A percentile compares a stretch with the other conserved stretches of the same genome.
Evolutionary conservation across 306 rosid genomes (phyloP).

Genomic region (Corylus americana): DNA sequence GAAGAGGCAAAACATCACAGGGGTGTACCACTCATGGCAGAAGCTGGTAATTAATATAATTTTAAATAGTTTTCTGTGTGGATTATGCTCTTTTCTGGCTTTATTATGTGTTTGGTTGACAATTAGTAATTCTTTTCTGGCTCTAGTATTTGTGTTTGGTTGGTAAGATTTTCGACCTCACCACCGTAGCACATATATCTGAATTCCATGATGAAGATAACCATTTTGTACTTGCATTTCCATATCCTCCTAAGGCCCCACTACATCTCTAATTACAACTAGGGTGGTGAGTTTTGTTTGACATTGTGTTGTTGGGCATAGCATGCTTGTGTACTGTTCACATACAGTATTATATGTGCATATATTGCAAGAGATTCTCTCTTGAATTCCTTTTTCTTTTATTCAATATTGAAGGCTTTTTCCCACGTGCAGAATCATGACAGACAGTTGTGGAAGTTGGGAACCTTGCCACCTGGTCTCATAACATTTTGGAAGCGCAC

Average conservation of each 20-base stretch:
- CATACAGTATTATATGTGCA: neutral
- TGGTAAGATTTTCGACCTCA: neutral
- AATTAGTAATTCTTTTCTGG: no score
- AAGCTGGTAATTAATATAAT: slow-evolving; percentile 63
- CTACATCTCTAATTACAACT: neutral
- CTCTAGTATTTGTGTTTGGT: neutral
- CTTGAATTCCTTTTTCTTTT: slow-evolving; percentile 20
- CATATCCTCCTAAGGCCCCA: neutral
- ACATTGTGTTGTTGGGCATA: neutral
- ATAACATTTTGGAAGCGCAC: slow-evolving; percentile 94
- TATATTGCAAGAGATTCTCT: neutral
- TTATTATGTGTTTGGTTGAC: slow-evolving; percentile 4
- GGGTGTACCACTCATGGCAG: slow-evolving; percentile 94
- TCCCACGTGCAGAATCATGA: slow-evolving; percentile 64
- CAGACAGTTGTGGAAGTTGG: slow-evolving; percentile 94
- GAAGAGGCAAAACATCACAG: slow-evolving; percentile 94
- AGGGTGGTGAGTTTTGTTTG: neutral
- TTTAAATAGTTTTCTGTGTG: neutral
- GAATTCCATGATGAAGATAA: neutral
- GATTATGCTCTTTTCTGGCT: neutral
- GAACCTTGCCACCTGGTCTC: slow-evolving; percentile 95
- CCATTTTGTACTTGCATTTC: neutral
- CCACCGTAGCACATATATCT: neutral
- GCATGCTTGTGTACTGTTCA: neutral
- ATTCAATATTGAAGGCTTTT: neutral